Evolutionary conservation across 208 protist species (phyloP), one percentile per base, ranked within the genome.

Genomic region (Acanthamoeba culbertsoni): DNA sequence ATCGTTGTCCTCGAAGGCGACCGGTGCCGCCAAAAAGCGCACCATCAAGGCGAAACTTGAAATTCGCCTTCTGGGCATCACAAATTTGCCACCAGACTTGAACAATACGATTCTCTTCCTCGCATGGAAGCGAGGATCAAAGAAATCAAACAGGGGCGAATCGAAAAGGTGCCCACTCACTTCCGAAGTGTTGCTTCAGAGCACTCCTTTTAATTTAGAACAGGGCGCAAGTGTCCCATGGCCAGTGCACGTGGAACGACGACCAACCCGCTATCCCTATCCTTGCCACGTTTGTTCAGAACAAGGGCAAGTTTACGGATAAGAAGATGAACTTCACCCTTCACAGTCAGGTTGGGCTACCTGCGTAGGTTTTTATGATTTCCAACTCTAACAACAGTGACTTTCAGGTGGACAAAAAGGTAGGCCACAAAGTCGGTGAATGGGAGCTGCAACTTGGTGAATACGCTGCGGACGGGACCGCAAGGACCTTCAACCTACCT

Each of bases 241-340:
- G 18, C 12, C 31, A 18, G 18, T 31, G 31, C 65, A 28, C n/a
- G n/a, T 77, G 65, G 65, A 28, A n/a, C 65, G 35, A 31, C 16
- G 65, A 77, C 31, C 65, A 77, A n/a, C 65, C 65, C 14, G 31
- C 65, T n/a, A 77, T 77, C 65, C n/a, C 35, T n/a, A 77, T 77
- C 35, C 35, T 77, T 18, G 65, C 65, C 65, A 77, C 65, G 16
- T 20, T 77, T 20, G 31, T 77, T 14, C 65, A 77, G 31, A 77
- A 40, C 65, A 77, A 77, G 65, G 35, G 35, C 65, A 77, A 31
- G 31, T 77, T 77, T 28, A 31, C 65, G 14, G 65, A 77, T 18
- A 77, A 77, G 65, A 77, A 31, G n/a, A 31, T 77, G 31, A 14
- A 31, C 16, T 28, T 77, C n/a, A 77, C 65, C n/a, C 18, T 40